Evolutionary conservation across 2,329 filamentous ascomycete genomes (phyloP).

Genomic region (Nigrospora sphaerica): DNA sequence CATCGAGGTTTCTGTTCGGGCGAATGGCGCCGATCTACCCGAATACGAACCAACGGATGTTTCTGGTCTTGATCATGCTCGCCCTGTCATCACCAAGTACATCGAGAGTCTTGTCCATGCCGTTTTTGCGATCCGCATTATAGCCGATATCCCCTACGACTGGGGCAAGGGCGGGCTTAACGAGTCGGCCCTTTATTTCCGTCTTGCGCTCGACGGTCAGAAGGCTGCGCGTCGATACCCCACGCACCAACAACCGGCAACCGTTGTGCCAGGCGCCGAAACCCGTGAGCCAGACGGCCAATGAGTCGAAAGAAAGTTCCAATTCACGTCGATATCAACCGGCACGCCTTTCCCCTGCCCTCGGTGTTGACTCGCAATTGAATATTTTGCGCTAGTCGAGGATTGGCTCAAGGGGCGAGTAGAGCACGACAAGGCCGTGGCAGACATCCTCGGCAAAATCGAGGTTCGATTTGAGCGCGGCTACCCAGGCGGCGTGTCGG

Average conservation of each 20-base stretch:
- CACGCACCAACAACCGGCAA: too few relatives aligned
- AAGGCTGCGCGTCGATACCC: too few relatives aligned
- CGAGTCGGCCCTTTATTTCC: too few relatives aligned
- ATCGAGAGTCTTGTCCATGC: constrained; percentile 20
- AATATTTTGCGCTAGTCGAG: constrained; percentile 10
- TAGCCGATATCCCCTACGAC: constrained; percentile 11
- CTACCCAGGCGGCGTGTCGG: neutral
- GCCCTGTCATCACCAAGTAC: constrained; percentile 15
- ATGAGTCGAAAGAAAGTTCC: constrained; percentile 11
- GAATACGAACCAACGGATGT: constrained; percentile 18
- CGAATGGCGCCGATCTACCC: constrained; percentile 7
- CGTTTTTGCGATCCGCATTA: constrained; percentile 14
- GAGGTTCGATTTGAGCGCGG: constrained; percentile 12
- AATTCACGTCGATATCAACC: constrained; percentile 18
- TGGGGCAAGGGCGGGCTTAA: constrained; percentile 9
- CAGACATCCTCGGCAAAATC: constrained; percentile 18
- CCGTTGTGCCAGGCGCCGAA: too few relatives aligned
- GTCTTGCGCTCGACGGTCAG: too few relatives aligned
- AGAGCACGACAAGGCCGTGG: constrained; percentile 12
- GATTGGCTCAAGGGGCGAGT: constrained; percentile 14
- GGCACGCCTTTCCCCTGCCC: constrained; percentile 9
- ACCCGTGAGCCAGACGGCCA: too few relatives aligned
- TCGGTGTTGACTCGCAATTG: neutral
- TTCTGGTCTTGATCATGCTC: constrained; percentile 4
- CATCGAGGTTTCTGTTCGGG: constrained; percentile 13